Base-by-base conservation (phyloP, 2,329 filamentous ascomycete species). In the Alternaria angustiovoidea region DNA sequence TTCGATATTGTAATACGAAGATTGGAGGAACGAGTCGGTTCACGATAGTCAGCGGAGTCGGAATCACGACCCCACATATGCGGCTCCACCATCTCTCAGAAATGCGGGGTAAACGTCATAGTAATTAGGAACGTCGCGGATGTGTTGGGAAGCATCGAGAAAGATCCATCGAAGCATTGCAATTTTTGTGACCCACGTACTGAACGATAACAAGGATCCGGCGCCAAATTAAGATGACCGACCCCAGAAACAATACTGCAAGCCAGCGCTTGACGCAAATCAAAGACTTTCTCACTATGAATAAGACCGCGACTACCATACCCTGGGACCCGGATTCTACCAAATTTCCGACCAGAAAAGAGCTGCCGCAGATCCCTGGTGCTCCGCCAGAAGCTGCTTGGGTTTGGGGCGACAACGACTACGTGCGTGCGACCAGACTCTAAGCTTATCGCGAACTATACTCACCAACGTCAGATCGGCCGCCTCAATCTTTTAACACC, bases 401-500 rank as follows among this genome's bases (percentile, higher is more conserved):
- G 86, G 83, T 87, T 26, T 88, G 86, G 86, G 86, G 86, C 12
- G 78, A 84, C 41, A 79, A 86, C 69, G 86, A 87, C 65, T 77
- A 81, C 64, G 81, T 86, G 64, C 2, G 7, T 7, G 9, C 18
- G 30, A 36, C 30, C 46, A 11, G n/a, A 36, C 0, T n/a, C 30
- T n/a, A 36, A 34, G 34, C 18, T 34, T 34, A 1, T 36, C 16
- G 14, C 30, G 5, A 34, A 14, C 18, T 18, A 22, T 34, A 48
- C 49, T 64, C 18, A 64, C 46, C 12, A 7, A 12, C 6, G 14
- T 7, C 75, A 77, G 80, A 75, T 83, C 52, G 83, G 83, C 12
- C 80, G 86, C 44, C 69, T 88, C 43, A 88, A 88, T 58, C 81
- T 88, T 8, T 77, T 87, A 16, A 88, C 86, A 0, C 85, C 85